Base-by-base conservation (phyloP, 2,329 filamentous ascomycete genomes). In the Aspergillus sp. region DNA sequence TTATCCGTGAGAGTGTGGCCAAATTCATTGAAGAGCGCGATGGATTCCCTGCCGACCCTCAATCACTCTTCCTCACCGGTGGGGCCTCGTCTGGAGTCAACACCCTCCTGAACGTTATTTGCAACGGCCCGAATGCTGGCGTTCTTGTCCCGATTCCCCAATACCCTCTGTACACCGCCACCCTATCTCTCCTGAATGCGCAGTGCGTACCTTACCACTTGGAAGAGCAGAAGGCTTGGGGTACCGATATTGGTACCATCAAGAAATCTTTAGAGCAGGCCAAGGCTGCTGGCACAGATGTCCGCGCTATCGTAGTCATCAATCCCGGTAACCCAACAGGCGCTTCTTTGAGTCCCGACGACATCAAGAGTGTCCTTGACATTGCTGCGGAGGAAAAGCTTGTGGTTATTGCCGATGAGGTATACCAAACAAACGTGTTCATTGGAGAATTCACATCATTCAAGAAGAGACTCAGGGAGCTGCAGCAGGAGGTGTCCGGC, bases 391-490 rank as follows among this genome's bases (percentile, higher is more conserved):
- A 93, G 74, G 87, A 97, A 81, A 86, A 88, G 67, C 84, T 99
- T 25, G 92, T 98, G 56, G 82, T 98, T 64, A 85, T 99, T 69
- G 95, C 95, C 52, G 95, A 99, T 71, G 95, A 99, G 77, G 95
- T 99, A 39, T 99, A 99, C 85, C 95, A 99, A 80, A 98, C 95
- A 72, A 99, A 99, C 77, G 90, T 99, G 68, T 99, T 99, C 79
- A 81, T 90, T 61, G 95, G 95, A 75, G 84, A 93, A 74, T 99
- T 99, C 82, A 87, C 90, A 79, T 96, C 90, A 70, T 98, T 99
- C 88, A 98, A 98, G 81, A 87, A 90, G 68, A 87, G 89, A 41
- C 85, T 99, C 51, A 86, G 93, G 62, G 72, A 89, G 66, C 80
- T 98, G 69, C 93, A 98, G 76, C 82, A 88, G 74, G 79, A 88